Evolutionary conservation across 495 filamentous ascomycete species (phyloP).

Genomic region (Beverwykella pulmonaria): DNA sequence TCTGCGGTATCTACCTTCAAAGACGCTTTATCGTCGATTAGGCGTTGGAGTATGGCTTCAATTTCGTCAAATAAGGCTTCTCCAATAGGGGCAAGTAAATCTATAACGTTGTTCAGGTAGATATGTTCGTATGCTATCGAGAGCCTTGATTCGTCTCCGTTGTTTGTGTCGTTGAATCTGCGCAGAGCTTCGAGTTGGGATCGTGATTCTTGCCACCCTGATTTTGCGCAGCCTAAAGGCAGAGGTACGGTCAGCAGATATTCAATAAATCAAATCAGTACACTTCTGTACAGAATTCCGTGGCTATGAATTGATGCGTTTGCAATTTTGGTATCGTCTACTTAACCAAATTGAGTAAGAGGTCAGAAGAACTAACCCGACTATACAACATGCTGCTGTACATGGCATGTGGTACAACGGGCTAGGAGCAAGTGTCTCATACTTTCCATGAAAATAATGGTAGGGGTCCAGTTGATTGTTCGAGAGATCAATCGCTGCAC

Average conservation of each 20-base stretch:
- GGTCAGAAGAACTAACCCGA: no score
- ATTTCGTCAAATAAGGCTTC: neutral
- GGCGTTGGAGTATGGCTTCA: neutral
- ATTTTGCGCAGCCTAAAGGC: neutral
- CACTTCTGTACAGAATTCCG: no score
- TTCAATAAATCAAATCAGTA: no score
- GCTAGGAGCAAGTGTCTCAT: no score
- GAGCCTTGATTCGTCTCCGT: neutral
- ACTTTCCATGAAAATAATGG: no score
- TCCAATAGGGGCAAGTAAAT: neutral
- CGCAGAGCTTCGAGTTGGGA: neutral
- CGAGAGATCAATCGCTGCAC: no score
- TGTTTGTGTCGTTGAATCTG: neutral
- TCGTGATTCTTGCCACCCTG: neutral
- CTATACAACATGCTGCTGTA: no score
- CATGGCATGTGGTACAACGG: no score
- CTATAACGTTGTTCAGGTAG: slow-evolving; percentile 11
- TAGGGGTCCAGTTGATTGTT: no score
- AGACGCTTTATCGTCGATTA: neutral
- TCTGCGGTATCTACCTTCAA: slow-evolving; percentile 15
- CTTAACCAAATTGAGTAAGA: no score
- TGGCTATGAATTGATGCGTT: no score
- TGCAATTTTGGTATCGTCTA: no score
- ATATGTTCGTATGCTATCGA: slow-evolving; percentile 25
- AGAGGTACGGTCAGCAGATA: neutral